Conservation (phyloP, 306 rosid genomes). For the Pyrus bretschneideri region DNA sequence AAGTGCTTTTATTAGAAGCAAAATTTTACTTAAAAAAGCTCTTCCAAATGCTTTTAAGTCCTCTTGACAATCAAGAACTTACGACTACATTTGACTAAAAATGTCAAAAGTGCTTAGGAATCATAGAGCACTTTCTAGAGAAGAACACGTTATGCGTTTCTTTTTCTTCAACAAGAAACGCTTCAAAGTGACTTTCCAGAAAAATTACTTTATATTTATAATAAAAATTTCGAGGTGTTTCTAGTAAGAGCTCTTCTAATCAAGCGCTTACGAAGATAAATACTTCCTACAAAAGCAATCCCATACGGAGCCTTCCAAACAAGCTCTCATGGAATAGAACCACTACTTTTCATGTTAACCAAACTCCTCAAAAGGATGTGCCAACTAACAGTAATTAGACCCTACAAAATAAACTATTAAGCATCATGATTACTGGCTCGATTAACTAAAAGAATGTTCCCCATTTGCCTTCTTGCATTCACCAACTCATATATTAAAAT, state of each 20-base stretch:
- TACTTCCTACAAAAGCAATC: background rate
- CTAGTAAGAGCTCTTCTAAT: too few relatives aligned
- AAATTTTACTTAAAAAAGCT: too few relatives aligned
- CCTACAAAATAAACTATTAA: constrained; percentile 41
- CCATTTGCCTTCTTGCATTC: constrained; percentile 32
- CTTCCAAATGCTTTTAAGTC: background rate
- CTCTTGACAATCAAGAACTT: background rate
- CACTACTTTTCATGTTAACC: constrained; percentile 13
- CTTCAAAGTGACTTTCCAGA: background rate
- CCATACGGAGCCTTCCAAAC: too few relatives aligned
- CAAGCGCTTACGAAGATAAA: too few relatives aligned
- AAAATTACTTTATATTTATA: too few relatives aligned
- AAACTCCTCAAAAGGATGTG: constrained; percentile 12
- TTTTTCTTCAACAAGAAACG: background rate
- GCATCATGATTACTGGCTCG: constrained; percentile 45
- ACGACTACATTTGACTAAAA: too few relatives aligned
- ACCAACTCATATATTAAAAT: constrained; percentile 18
- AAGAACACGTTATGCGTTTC: background rate
- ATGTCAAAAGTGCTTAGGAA: too few relatives aligned
- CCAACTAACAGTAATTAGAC: constrained; percentile 29
- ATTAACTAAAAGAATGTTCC: constrained; percentile 48
- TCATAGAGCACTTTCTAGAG: background rate
- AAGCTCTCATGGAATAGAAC: background rate
- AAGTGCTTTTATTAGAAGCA: too few relatives aligned
- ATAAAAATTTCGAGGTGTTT: too few relatives aligned